A percentile compares a stretch with the other conserved stretches of the same genome.
Evolutionary conservation across 805 yeast genomes (phyloP).

Genomic region (Candida tibetensis): DNA sequence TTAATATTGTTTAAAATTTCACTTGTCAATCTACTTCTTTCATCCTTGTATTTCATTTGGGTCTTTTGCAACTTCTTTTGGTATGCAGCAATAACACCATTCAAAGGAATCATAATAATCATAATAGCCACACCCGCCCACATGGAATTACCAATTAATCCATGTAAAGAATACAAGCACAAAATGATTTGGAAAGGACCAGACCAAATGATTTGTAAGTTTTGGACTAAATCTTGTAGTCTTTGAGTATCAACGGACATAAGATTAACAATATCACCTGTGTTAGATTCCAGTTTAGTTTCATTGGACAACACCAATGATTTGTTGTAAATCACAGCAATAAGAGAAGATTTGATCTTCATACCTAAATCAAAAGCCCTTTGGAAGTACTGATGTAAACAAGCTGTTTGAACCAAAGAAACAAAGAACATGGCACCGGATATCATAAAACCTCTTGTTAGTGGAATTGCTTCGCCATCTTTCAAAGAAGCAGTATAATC

Average conservation of each 20-base stretch:
- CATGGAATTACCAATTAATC: constrained; percentile 82
- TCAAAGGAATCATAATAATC: constrained; percentile 75
- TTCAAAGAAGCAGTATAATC: constrained; percentile 37
- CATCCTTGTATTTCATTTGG: constrained; percentile 90
- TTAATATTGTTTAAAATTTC: constrained; percentile 90
- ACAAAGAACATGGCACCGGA: constrained; percentile 72
- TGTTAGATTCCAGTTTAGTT: constrained; percentile 64
- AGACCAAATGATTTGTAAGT: constrained; percentile 81
- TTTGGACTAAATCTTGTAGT: constrained; percentile 76
- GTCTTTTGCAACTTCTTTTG: constrained; percentile 73
- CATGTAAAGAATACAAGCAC: constrained; percentile 71
- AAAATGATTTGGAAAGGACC: constrained; percentile 86
- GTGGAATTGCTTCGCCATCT: constrained; percentile 50
- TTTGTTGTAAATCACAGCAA: constrained; percentile 65
- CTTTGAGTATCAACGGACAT: constrained; percentile 94
- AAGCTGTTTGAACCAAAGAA: constrained; percentile 74
- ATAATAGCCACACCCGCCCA: constrained; percentile 91
- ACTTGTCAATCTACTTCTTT: constrained; percentile 82
- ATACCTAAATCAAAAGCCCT: constrained; percentile 74
- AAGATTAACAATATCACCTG: constrained; percentile 91
- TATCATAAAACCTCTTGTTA: constrained; percentile 73
- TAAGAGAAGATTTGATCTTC: constrained; percentile 67
- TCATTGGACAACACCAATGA: constrained; percentile 69
- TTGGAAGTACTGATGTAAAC: constrained; percentile 76
- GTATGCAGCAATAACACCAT: constrained; percentile 61